phyloP scores from a whole-genome alignment of 768 basidiomycete genomes.

The Candolleomyces aberdarensis region DNA sequence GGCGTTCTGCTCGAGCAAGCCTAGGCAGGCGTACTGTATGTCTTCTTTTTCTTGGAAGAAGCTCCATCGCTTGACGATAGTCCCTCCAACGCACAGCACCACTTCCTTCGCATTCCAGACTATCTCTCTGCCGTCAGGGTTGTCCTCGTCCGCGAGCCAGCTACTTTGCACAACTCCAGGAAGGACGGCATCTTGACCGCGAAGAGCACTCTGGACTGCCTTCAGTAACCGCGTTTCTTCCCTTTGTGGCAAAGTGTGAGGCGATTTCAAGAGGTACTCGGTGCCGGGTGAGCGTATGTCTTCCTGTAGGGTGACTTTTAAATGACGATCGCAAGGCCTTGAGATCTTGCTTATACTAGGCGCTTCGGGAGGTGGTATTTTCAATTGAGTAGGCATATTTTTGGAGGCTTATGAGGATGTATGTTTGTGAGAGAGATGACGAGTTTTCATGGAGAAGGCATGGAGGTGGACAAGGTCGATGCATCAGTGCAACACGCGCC shows the following conservation, averaged over 20 bases:
- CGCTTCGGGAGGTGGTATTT: no score
- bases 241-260: constrained; percentile 5
- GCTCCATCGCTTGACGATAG: constrained; percentile 71
- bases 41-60: constrained; percentile 68
- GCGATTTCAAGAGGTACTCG: constrained; percentile 6
- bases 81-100: constrained; percentile 61
- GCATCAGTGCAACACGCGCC: no score
- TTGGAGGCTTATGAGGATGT: no score
- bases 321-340: no score
- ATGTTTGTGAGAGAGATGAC: no score
- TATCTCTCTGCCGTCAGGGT: constrained; percentile 56
- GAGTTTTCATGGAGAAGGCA: no score
- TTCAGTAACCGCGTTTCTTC: constrained; percentile 44
- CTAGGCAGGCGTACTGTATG: constrained; percentile 80
- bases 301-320: no score
- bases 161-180: constrained; percentile 40
- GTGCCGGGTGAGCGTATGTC: background rate
- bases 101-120: constrained; percentile 67
- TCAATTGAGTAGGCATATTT: no score
- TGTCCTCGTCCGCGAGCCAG: constrained; percentile 35
- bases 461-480: no score
- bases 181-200: constrained; percentile 46
- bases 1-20: constrained; percentile 56
- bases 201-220: constrained; percentile 58
- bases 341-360: no score